Evolutionary conservation across 2,329 filamentous ascomycete genomes (phyloP), one percentile per base, ranked within the genome.

Genomic region (Teratosphaeria viscida): DNA sequence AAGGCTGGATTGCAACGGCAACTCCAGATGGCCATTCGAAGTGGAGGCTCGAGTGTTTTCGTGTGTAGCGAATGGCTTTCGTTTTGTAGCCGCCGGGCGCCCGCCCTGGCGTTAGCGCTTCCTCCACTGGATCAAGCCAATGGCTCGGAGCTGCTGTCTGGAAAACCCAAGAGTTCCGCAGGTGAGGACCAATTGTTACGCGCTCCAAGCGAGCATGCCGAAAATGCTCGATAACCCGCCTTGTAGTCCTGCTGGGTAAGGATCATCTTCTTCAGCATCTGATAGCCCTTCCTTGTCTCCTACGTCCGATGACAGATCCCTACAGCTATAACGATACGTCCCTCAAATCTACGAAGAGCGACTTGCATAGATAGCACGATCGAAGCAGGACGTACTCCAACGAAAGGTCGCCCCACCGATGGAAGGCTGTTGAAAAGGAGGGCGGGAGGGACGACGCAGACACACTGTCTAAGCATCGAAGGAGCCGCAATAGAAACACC

Each of bases 131-230:
- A 19, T n/a, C 43, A 49, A 49, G 43, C 43, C 43, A 26, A 49
- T 49, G 43, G 43, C 43, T 49, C 19, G n/a, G 34, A 58, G 39
- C 29, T 55, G 32, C 23, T 37, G 11, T 43, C 37, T 43, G 37
- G 37, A 14, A 43, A 43, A 43, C 12, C 23, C 37, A 43, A 43
- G 16, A 56, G 54, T 35, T 59, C 65, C 61, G 54, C 60, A 56
- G 57, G 56, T 57, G 59, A 56, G 57, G 59, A 60, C 66, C 64
- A 64, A 63, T 64, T 64, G 62, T 67, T 67, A 66, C 61, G 64
- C 66, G 66, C 66, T 57, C 60, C 39, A 32, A 61, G 62, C 63
- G 61, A 32, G 16, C 29, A 26, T 37, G 54, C 43, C 19, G 43
- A 49, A 19, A 16, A 5, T 49, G 16, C n/a, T 49, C 43, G 43